Percentiles rank a stretch among this genome's conserved stretches.
Evolutionary conservation across 495 filamentous ascomycete genomes (phyloP).

Genomic region (Chaetomium cochliodes): DNA sequence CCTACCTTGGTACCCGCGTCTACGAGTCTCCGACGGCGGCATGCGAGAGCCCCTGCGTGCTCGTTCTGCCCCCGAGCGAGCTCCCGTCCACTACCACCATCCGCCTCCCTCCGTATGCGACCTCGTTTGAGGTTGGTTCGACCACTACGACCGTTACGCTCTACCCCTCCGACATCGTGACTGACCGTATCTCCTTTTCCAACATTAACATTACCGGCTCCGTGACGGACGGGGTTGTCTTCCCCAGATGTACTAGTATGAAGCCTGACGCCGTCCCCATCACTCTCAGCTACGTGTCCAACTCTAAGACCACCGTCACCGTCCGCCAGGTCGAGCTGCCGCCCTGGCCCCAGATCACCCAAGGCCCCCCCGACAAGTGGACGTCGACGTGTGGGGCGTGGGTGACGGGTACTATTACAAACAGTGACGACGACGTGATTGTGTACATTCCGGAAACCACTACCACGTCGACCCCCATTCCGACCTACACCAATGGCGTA

Average conservation of each 20-base stretch:
- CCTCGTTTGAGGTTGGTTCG: not conserved
- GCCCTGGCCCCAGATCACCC: too few species aligned
- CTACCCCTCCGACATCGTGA: not conserved
- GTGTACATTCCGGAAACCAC: too few species aligned
- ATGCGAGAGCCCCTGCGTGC: constrained; percentile 2
- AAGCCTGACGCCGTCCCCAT: too few species aligned
- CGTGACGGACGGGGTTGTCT: not conserved
- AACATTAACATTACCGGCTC: constrained; percentile 12
- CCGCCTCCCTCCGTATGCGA: not conserved
- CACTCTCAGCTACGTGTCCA: too few species aligned
- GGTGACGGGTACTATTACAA: too few species aligned
- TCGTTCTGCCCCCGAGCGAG: constrained; percentile 5
- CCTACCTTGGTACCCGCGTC: not conserved
- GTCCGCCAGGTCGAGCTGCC: too few species aligned
- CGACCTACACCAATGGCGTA: too few species aligned
- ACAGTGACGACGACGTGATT: too few species aligned
- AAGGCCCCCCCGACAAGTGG: too few species aligned
- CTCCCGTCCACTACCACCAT: constrained; percentile 2
- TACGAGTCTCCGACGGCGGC: not conserved
- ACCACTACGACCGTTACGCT: constrained; percentile 2
- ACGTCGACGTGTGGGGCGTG: too few species aligned
- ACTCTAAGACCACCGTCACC: too few species aligned
- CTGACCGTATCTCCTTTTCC: not conserved
- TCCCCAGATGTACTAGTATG: not conserved
- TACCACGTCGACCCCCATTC: too few species aligned